phyloP scores from a whole-genome alignment of 441 rosid genomes.

The Gossypium aridum region DNA sequence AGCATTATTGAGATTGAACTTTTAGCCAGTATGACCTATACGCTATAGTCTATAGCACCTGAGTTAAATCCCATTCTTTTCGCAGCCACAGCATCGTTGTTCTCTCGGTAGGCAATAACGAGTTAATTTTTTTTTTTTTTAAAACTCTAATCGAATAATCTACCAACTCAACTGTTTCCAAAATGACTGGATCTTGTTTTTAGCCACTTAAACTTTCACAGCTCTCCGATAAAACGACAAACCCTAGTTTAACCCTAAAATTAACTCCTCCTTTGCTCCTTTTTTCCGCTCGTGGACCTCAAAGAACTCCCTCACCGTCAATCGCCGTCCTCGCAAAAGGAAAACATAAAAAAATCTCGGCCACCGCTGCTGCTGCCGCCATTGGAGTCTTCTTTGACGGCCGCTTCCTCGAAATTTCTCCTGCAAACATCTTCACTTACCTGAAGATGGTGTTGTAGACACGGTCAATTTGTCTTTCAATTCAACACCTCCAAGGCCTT shows the following conservation, averaged over 20 bases:
- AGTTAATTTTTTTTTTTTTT: too few relatives aligned
- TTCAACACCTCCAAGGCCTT: not conserved
- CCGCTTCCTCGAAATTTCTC: not conserved
- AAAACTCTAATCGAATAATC: not conserved
- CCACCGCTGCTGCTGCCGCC: not conserved
- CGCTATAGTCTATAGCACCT: too few relatives aligned
- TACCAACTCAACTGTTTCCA: not conserved
- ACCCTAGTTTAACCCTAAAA: not conserved
- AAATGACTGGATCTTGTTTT: not conserved
- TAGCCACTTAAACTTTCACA: not conserved
- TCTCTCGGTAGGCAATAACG: too few relatives aligned
- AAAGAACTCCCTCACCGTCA: not conserved
- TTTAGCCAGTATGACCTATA: too few relatives aligned
- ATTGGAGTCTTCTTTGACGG: not conserved
- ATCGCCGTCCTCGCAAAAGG: not conserved
- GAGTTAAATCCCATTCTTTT: too few relatives aligned
- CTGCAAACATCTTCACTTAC: not conserved
- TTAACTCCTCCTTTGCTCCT: not conserved
- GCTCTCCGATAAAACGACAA: not conserved
- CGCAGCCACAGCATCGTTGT: too few relatives aligned
- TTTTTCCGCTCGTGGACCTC: not conserved
- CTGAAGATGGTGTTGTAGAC: not conserved
- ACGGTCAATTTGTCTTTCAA: not conserved
- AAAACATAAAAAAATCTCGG: not conserved
- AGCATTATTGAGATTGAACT: too few relatives aligned